Percentiles rank a stretch among this genome's conserved stretches.
Evolutionary conservation across 768 basidiomycete genomes (phyloP).

Genomic region (Amanita muscaria): DNA sequence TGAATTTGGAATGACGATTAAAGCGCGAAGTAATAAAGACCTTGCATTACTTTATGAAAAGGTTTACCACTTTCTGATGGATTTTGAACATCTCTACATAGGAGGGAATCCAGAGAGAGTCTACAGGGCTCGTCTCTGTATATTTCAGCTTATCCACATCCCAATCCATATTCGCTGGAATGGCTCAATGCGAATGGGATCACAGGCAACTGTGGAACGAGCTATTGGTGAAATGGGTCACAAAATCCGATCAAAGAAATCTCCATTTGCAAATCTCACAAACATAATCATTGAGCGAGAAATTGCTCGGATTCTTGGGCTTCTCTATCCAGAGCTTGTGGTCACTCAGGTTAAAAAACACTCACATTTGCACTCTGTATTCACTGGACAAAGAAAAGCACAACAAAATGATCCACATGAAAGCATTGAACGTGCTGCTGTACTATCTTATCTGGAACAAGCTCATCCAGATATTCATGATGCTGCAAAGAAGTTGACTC

Average conservation of each 20-base stretch:
- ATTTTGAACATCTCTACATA: slow-evolving; percentile 22
- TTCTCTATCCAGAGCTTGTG: slow-evolving; percentile 15
- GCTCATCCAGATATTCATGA: too few species aligned
- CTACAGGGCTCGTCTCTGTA: slow-evolving; percentile 16
- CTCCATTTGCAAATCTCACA: slow-evolving; percentile 25
- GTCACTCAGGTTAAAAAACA: neutral
- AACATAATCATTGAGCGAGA: slow-evolving; percentile 20
- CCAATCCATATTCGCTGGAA: slow-evolving; percentile 25
- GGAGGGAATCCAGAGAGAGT: slow-evolving; percentile 18
- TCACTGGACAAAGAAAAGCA: too few species aligned
- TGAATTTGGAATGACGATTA: slow-evolving; percentile 24
- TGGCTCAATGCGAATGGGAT: slow-evolving; percentile 25
- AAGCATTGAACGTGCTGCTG: too few species aligned
- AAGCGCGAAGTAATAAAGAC: slow-evolving; percentile 11
- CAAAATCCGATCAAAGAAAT: slow-evolving; percentile 22
- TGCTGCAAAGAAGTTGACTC: too few species aligned
- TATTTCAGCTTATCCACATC: slow-evolving; percentile 27
- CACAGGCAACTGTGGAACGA: slow-evolving; percentile 23
- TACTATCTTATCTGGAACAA: too few species aligned
- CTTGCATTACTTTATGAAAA: slow-evolving; percentile 14
- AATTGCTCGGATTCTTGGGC: slow-evolving; percentile 11
- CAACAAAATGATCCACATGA: too few species aligned
- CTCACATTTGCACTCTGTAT: too few species aligned
- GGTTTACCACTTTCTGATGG: slow-evolving; percentile 18
- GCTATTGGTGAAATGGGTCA: slow-evolving; percentile 20